Conservation (phyloP, 1,284 basidiomycete species). For the Marasmius tenuissimus region DNA sequence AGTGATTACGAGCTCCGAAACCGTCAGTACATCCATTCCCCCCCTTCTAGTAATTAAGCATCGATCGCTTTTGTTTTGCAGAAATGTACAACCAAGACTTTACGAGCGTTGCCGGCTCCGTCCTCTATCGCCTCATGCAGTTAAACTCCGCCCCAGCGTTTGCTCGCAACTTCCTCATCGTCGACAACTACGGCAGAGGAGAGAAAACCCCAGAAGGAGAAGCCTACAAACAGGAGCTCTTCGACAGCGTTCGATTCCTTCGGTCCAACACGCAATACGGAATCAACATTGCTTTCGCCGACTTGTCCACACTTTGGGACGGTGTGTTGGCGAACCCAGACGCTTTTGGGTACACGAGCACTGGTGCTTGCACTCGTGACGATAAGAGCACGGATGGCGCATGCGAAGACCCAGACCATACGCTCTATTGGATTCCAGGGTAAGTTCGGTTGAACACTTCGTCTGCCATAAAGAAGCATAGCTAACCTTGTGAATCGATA, state of each 20-base stretch:
- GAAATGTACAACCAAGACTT: constrained; percentile 23
- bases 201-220: constrained; percentile 35
- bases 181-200: constrained; percentile 49
- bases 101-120: constrained; percentile 30
- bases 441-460: constrained; percentile 22
- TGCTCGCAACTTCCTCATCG: constrained; percentile 43
- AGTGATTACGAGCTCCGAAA: constrained; percentile 24
- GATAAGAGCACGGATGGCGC: constrained; percentile 26
- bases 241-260: constrained; percentile 31
- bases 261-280: constrained; percentile 20
- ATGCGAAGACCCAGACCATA: constrained; percentile 46
- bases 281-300: constrained; percentile 42
- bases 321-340: constrained; percentile 36
- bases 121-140: constrained; percentile 36
- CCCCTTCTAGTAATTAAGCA: background rate
- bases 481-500: constrained; percentile 13
- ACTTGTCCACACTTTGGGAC: constrained; percentile 46
- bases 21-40: constrained; percentile 13
- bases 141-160: constrained; percentile 42
- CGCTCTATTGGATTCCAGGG: constrained; percentile 52
- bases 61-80: background rate
- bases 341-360: constrained; percentile 47
- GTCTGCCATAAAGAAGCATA: background rate
- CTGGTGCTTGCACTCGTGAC: constrained; percentile 33
- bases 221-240: constrained; percentile 41